Conservation (phyloP, 2,329 filamentous ascomycete species). For the Hypoxylon sp. region DNA sequence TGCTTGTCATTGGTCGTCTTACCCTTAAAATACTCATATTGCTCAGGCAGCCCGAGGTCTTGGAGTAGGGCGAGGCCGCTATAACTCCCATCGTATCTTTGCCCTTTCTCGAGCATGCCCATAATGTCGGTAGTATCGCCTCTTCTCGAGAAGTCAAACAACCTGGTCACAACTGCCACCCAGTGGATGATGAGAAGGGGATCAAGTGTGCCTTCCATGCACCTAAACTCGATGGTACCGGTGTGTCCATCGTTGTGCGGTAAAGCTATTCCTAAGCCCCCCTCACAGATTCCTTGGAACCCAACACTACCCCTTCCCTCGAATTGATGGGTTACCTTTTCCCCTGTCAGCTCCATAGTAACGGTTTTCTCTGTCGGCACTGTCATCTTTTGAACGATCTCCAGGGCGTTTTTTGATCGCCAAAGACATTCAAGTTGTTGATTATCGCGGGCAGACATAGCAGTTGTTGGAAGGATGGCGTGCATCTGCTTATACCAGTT, state of each 20-base stretch:
- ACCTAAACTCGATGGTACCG: constrained; percentile 35
- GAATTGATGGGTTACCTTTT: background rate
- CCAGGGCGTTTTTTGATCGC: constrained; percentile 5
- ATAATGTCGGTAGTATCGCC: constrained; percentile 23
- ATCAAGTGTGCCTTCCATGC: constrained; percentile 29
- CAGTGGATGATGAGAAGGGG: constrained; percentile 28
- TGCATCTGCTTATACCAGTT: constrained; percentile 19
- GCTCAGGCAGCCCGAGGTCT: constrained; percentile 25
- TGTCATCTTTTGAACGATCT: constrained; percentile 15
- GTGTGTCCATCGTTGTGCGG: constrained; percentile 31
- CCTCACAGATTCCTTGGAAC: constrained; percentile 31
- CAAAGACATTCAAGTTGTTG: constrained; percentile 28
- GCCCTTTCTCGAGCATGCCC: constrained; percentile 12
- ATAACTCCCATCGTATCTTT: background rate
- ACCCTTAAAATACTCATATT: constrained; percentile 17
- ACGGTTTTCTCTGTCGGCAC: background rate
- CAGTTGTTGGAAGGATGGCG: background rate
- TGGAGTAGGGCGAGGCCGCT: constrained; percentile 17
- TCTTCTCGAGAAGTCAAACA: constrained; percentile 23
- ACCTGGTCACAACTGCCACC: constrained; percentile 26
- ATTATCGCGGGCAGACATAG: background rate
- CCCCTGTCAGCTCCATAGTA: background rate
- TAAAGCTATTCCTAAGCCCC: background rate
- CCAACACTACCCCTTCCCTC: constrained; percentile 29
- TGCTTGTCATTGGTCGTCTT: background rate